Percentiles rank a stretch among this genome's conserved stretches.
Conservation (phyloP, 148 eudicot genomes). For the Rheum nobile region DNA sequence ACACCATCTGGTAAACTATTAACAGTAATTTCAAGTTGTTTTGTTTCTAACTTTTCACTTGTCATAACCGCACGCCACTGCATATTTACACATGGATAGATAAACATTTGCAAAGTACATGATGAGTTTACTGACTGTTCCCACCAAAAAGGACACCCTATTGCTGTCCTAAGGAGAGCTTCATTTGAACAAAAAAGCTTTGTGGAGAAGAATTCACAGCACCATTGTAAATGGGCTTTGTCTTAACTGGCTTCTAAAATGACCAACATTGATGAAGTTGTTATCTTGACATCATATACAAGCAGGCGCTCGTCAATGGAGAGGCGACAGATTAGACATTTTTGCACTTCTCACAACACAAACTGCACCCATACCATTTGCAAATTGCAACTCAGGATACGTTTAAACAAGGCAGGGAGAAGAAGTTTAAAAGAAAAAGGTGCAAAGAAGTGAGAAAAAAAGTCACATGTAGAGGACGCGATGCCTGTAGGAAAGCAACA, state of each 20-base stretch:
- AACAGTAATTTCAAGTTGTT: not conserved
- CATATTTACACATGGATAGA: not conserved
- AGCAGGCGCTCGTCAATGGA: slow-evolving; percentile 27
- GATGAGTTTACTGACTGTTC: not conserved
- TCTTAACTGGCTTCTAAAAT: not conserved
- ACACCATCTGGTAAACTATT: too few species aligned
- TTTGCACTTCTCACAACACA: slow-evolving; percentile 68
- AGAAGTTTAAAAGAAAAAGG: not conserved
- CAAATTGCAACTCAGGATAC: too few species aligned
- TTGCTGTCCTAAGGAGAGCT: not conserved
- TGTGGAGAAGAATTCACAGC: not conserved
- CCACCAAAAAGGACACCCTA: not conserved
- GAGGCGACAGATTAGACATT: slow-evolving; percentile 29
- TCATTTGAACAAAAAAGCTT: not conserved
- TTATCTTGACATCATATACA: slow-evolving; percentile 56
- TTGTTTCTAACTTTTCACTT: not conserved
- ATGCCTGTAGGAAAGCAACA: slow-evolving; percentile 87
- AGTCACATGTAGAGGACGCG: slow-evolving; percentile 78
- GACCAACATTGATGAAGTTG: not conserved
- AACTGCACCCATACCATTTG: slow-evolving; percentile 55
- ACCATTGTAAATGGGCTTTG: not conserved
- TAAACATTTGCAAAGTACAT: not conserved
- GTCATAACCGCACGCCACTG: not conserved
- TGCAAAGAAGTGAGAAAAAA: not conserved
- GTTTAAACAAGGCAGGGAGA: too few species aligned